Base-by-base conservation (phyloP, 176 grass and related monocot species). In the Microstegium vimineum region DNA sequence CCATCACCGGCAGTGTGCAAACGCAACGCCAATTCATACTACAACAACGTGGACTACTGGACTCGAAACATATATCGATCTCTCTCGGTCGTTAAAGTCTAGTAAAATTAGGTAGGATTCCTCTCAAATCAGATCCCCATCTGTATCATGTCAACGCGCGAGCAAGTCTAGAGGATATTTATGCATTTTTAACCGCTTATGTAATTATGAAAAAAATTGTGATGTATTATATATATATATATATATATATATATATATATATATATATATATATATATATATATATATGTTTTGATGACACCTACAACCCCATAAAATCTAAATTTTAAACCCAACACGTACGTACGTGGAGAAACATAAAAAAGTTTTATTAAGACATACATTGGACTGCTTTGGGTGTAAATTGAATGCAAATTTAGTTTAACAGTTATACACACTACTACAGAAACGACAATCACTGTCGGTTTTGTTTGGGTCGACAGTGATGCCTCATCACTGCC, bases 341-440 rank as follows among this genome's bases (percentile, higher is more conserved):
- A 51, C 20, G 47, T 0, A 51, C 16, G 2, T 51, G 47, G 47
- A 51, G 0, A 51, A 51, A 51, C 5, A 0, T 51, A 51, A 51
- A 47, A 51, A 51, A 18, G 6, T 6, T 1, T 51, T 51, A 51
- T 51, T 51, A 51, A 51, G 17, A 15, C 5, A 2, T 18, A 51
- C 0, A 51, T 20, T 51, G 47, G 1, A 20, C 49, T 22, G 1
- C 49, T 52, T 51, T 52, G 6, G 49, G 6, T 8, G 49, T 22
- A 22, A 52, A 52, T 8, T 52, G 49, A 52, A 22, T 3, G 6
- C 47, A 45, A 45, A 45, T 15, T 52, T 52, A 51, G 15, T 17
- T 18, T 2, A 18, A 0, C 5, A 1, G 16, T 51, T 20, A 51
- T 51, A 1, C 0, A 0, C n/a, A n/a, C n/a, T n/a, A n/a, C n/a